phyloP scores from a whole-genome alignment of 164 flowering plant species.

The Brasenia schreberi region DNA sequence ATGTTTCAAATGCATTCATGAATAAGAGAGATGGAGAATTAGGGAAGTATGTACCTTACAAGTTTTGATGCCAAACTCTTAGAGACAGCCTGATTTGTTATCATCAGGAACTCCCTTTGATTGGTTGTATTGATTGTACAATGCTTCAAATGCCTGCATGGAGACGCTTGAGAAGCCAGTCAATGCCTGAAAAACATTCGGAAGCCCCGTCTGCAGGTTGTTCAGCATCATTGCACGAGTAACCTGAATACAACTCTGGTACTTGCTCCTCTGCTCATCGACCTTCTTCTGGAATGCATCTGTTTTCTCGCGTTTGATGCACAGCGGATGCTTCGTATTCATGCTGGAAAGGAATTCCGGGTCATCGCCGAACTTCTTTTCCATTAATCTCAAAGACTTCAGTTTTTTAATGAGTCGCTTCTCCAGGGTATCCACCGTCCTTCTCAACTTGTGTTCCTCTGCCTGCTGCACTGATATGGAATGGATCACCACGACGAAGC shows the following conservation, averaged over 20 bases:
- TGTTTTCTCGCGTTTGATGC: constrained; percentile 33
- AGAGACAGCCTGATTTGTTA: neutral
- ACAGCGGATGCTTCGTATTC: constrained; percentile 44
- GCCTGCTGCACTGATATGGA: constrained; percentile 47
- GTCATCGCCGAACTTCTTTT: constrained; percentile 28
- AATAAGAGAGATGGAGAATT: no score
- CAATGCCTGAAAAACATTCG: constrained; percentile 56
- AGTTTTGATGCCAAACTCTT: no score
- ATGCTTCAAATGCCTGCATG: constrained; percentile 34
- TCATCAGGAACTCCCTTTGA: neutral
- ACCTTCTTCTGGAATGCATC: constrained; percentile 40
- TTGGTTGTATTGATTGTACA: constrained; percentile 11
- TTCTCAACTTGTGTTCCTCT: constrained; percentile 38
- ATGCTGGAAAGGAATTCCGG: constrained; percentile 9
- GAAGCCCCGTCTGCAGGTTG: constrained; percentile 54
- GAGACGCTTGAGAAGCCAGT: constrained; percentile 43
- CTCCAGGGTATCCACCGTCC: constrained; percentile 37
- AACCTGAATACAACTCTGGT: constrained; percentile 28
- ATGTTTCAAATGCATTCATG: no score
- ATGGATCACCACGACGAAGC: constrained; percentile 38
- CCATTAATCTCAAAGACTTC: constrained; percentile 35
- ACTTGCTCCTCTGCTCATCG: constrained; percentile 48
- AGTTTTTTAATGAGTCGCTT: constrained; percentile 45
- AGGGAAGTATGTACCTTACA: no score
- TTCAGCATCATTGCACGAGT: constrained; percentile 46